These are phyloP conservation scores for Metahyphopichia silvanorum DNA, from an alignment of 805 yeast genomes.

Conservation along the genomic window DNA sequence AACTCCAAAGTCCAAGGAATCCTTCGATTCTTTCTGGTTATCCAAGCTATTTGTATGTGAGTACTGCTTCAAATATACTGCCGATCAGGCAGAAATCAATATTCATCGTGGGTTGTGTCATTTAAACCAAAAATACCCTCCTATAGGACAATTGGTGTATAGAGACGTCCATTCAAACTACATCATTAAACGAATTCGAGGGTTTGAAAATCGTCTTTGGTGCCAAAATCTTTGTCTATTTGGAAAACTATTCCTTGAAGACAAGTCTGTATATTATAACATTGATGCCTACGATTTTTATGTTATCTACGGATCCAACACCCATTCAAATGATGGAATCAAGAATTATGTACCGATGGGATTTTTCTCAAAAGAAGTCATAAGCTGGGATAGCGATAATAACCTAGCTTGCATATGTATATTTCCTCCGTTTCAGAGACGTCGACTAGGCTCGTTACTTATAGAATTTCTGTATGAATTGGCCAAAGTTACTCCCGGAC, in stretches of 20 bases:
- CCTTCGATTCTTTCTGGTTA: constrained; percentile 44
- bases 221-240: constrained; percentile 82
- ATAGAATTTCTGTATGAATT: constrained; percentile 81
- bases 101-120: constrained; percentile 50
- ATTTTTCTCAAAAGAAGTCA: constrained; percentile 83
- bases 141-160: constrained; percentile 69
- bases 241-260: constrained; percentile 84
- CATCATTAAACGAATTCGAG: constrained; percentile 64
- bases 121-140: constrained; percentile 26
- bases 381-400: constrained; percentile 70
- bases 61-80: constrained; percentile 79
- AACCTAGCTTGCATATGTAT: constrained; percentile 89
- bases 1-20: constrained; percentile 1
- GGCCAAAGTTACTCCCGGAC: constrained; percentile 54
- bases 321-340: constrained; percentile 6
- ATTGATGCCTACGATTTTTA: constrained; percentile 80
- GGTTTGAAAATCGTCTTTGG: constrained; percentile 59
- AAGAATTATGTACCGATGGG: constrained; percentile 63
- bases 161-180: constrained; percentile 45
- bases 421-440: constrained; percentile 88
- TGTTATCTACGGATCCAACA: constrained; percentile 55
- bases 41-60: constrained; percentile 71
- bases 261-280: constrained; percentile 81
- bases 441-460: constrained; percentile 70
- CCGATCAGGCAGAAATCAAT: constrained; percentile 38